phyloP scores from a whole-genome alignment of 2,329 filamentous ascomycete species.

The Aspergillus persii region DNA sequence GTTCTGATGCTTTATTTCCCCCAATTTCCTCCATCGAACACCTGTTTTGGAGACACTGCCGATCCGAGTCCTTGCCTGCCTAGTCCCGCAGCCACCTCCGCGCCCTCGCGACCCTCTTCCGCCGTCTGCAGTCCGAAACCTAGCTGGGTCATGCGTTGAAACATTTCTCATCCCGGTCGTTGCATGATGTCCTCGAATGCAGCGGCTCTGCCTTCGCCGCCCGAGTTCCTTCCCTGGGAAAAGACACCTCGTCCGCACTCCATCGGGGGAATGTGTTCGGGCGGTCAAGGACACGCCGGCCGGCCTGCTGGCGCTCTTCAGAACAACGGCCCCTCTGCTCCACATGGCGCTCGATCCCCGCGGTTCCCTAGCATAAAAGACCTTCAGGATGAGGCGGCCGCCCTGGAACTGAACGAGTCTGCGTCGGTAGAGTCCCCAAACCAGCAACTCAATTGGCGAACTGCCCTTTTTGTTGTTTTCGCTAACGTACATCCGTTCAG shows the following conservation, averaged over 20 bases:
- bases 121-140: slow-evolving; percentile 5
- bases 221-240: slow-evolving; percentile 34
- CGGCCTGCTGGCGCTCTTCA: slow-evolving; percentile 23
- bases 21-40: neutral
- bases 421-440: slow-evolving; percentile 28
- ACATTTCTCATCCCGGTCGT: slow-evolving; percentile 11
- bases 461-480: neutral
- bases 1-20: neutral
- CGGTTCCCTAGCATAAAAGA: slow-evolving; percentile 41
- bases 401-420: slow-evolving; percentile 31
- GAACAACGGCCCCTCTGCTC: slow-evolving; percentile 20
- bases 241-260: slow-evolving; percentile 25
- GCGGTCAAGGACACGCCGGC: slow-evolving; percentile 20
- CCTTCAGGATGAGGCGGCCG: slow-evolving; percentile 39
- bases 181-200: slow-evolving; percentile 40
- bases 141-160: slow-evolving; percentile 27
- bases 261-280: slow-evolving; percentile 29
- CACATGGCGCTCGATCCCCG: slow-evolving; percentile 20
- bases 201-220: slow-evolving; percentile 37
- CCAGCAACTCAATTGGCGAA: neutral
- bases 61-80: neutral
- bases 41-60: neutral
- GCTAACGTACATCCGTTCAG: slow-evolving; percentile 26
- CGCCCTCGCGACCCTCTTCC: slow-evolving; percentile 2
- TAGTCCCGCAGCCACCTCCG: neutral